Conservation (phyloP, 129 eudicot species). For the Artemisia annua region DNA sequence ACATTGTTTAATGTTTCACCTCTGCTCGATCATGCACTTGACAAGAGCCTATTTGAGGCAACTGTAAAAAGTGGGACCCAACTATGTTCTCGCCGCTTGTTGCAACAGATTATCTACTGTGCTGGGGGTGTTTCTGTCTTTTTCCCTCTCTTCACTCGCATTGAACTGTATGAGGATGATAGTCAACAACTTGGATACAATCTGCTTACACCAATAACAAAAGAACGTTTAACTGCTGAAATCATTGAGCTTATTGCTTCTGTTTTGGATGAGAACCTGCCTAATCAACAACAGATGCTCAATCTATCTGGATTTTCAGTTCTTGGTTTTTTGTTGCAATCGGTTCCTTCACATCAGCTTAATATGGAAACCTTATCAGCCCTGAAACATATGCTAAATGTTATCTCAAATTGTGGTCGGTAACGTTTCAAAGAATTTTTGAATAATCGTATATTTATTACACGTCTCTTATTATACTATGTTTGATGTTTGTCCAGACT, state of each 20-base stretch:
- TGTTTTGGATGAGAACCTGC: slow-evolving; percentile 81
- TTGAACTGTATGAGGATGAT: slow-evolving; percentile 56
- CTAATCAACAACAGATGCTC: slow-evolving; percentile 97
- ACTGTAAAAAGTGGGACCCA: slow-evolving; percentile 82
- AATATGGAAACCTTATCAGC: slow-evolving; percentile 89
- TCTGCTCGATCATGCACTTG: slow-evolving; percentile 58
- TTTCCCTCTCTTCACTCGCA: slow-evolving; percentile 87
- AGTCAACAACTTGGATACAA: slow-evolving; percentile 41
- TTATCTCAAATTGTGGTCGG: slow-evolving; percentile 75
- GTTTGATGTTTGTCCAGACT: slow-evolving; percentile 51
- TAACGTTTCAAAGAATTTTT: slow-evolving; percentile 6
- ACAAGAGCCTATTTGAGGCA: slow-evolving; percentile 76
- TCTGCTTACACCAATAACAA: slow-evolving; percentile 66
- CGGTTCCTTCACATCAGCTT: slow-evolving; percentile 77
- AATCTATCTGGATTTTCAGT: slow-evolving; percentile 90
- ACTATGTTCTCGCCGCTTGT: slow-evolving; percentile 86
- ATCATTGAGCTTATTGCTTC: slow-evolving; percentile 91
- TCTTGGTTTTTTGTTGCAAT: slow-evolving; percentile 78
- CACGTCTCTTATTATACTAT: slow-evolving; percentile 8
- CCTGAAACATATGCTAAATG: slow-evolving; percentile 77
- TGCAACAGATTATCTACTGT: slow-evolving; percentile 89
- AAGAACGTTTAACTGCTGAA: slow-evolving; percentile 88
- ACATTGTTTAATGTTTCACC: slow-evolving; percentile 84
- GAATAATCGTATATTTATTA: slow-evolving; percentile 1
- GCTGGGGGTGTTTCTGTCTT: slow-evolving; percentile 99